Evolutionary conservation across 108 stramenopile species (phyloP).

Genomic region (Cyclotella kingstonii): DNA sequence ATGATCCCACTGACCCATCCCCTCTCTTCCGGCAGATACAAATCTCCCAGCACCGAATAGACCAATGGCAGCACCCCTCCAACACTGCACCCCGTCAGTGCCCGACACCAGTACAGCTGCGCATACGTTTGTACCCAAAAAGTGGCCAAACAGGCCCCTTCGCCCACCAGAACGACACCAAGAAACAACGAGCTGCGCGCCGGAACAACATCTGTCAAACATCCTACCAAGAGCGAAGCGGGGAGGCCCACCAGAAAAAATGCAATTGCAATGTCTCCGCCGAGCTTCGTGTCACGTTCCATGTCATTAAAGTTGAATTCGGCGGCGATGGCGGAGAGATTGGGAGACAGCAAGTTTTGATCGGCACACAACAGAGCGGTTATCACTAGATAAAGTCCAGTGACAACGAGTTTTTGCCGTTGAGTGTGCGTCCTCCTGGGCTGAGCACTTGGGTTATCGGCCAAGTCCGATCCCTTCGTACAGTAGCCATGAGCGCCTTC

Average conservation of each 20-base stretch:
- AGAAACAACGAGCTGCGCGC: slow-evolving; percentile 56
- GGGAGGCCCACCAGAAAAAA: slow-evolving; percentile 83
- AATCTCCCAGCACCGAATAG: slow-evolving; percentile 81
- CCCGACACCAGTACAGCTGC: slow-evolving; percentile 71
- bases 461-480: no score
- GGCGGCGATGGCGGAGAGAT: slow-evolving; percentile 59
- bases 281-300: slow-evolving; percentile 78
- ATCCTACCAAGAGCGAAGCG: slow-evolving; percentile 67
- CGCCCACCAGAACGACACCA: slow-evolving; percentile 72
- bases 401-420: slow-evolving; percentile 27
- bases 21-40: slow-evolving; percentile 62
- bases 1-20: slow-evolving; percentile 64
- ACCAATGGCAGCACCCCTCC: slow-evolving; percentile 85
- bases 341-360: slow-evolving; percentile 85
- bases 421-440: no score
- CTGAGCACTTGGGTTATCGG: no score
- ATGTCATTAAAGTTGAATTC: slow-evolving; percentile 75
- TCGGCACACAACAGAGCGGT: slow-evolving; percentile 82
- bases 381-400: slow-evolving; percentile 60
- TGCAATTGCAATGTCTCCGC: slow-evolving; percentile 80
- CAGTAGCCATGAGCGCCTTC: no score
- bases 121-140: slow-evolving; percentile 64
- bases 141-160: slow-evolving; percentile 72
- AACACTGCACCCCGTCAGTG: slow-evolving; percentile 76
- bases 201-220: slow-evolving; percentile 32